Base-by-base conservation (phyloP, 441 rosid genomes). In the Adansonia grandidieri region DNA sequence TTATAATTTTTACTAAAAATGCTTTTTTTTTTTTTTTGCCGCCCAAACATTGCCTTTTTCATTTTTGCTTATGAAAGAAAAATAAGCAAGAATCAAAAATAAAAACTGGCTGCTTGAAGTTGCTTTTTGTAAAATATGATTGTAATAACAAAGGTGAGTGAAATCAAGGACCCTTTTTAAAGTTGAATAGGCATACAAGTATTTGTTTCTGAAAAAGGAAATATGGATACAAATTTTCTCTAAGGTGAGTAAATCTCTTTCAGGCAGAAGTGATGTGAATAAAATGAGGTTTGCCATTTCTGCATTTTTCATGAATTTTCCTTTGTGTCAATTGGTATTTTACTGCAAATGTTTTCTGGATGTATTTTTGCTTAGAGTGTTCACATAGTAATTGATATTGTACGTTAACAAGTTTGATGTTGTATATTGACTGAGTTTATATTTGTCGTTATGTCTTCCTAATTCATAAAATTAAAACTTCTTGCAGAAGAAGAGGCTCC, bases 401-500 rank as follows among this genome's bases (percentile, higher is more conserved):
- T 42, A 10, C 6, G 3, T 42, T 57, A 17, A 56, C 11, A 40
- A 56, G 51, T 40, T 56, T 37, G 51, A 17, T 4, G 51, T 56
- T 72, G 32, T 28, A 40, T 72, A 56, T 54, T 37, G 17, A 37
- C 50, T 37, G 3, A 37, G 11, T 58, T 60, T 22, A 3, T 44
- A 44, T 60, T 45, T 74, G 42, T 62, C 40, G 14, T 58, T 60
- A 4, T 17, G 11, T 40, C 37, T 71, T 53, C 48, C 45, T 32
- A 44, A 44, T 32, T 64, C 78, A 40, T 76, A 7, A 37, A 76
- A 68, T 77, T 61, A 22, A 61, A 42, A 64, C 79, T 68, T 83
- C 76, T 82, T 79, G 85, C 90, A 97, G 99, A 97, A 72, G 99
- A 97, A 32, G 99, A 97, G 66, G 73, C 83, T 74, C 95, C 92